Conservation (phyloP, 805 yeast genomes). For the Saturnispora quitensis region DNA sequence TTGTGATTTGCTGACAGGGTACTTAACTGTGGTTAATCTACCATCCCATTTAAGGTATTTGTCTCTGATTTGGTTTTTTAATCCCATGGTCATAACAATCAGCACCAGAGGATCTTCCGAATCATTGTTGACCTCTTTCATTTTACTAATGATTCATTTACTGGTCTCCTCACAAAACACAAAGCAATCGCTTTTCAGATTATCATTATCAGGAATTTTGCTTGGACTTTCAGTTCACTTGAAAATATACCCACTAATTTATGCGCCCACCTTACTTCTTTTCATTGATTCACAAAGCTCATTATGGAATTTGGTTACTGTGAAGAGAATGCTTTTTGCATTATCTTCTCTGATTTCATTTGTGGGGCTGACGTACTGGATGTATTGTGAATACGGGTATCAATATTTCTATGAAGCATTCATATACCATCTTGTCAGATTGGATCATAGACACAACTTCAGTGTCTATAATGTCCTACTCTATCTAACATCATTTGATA, state of each 20-base stretch:
- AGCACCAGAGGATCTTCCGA: constrained; percentile 92
- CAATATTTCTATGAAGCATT: constrained; percentile 74
- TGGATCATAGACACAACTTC: constrained; percentile 94
- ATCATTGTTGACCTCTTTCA: constrained; percentile 72
- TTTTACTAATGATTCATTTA: constrained; percentile 48
- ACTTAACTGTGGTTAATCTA: constrained; percentile 33
- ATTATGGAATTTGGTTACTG: constrained; percentile 32
- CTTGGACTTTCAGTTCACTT: constrained; percentile 81
- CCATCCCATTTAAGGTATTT: constrained; percentile 8
- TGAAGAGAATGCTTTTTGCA: constrained; percentile 34
- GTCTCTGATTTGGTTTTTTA: constrained; percentile 63
- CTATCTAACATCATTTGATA: constrained; percentile 45
- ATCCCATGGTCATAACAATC: constrained; percentile 92
- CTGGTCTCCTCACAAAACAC: constrained; percentile 27
- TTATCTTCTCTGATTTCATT: constrained; percentile 37
- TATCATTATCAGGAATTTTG: constrained; percentile 34
- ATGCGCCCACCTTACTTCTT: constrained; percentile 61
- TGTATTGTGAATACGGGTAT: constrained; percentile 64
- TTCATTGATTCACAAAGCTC: constrained; percentile 24
- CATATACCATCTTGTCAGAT: constrained; percentile 68
- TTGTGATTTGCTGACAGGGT: constrained; percentile 78
- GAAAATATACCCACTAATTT: constrained; percentile 87
- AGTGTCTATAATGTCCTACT: constrained; percentile 74
- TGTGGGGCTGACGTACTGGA: constrained; percentile 37
- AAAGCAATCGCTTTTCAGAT: neutral